Conservation (phyloP, 352 stramenopile genomes). For the Phytophthora pini region DNA sequence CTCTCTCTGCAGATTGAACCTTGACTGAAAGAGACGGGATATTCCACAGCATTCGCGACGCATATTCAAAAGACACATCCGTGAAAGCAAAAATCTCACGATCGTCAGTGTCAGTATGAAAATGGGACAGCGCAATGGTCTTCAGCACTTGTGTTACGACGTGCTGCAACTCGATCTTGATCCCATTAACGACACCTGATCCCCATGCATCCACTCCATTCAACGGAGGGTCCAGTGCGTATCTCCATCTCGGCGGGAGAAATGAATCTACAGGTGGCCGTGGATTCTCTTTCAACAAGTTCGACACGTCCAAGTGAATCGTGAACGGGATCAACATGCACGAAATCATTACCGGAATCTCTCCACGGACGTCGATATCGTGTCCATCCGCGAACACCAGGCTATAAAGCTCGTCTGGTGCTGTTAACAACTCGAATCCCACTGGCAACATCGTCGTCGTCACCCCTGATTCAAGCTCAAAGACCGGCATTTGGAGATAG, state of each 20-base stretch:
- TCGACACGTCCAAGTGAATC: conserved; percentile 63
- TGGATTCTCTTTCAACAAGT: conserved; percentile 36
- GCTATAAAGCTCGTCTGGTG: conserved; percentile 51
- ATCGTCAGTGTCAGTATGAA: conserved; percentile 65
- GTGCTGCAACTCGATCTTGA: conserved; percentile 59
- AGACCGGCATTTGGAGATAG: conserved; percentile 51
- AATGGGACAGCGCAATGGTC: conserved; percentile 76
- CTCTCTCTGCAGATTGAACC: conserved; percentile 41
- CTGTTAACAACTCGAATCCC: conserved; percentile 53
- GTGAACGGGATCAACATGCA: conserved; percentile 82
- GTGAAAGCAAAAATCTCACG: conserved; percentile 81
- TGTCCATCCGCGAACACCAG: conserved; percentile 53
- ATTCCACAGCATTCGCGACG: conserved; percentile 74
- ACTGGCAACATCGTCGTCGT: conserved; percentile 59
- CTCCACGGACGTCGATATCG: conserved; percentile 54
- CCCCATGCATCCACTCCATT: conserved; percentile 12
- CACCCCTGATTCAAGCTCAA: conserved; percentile 57
- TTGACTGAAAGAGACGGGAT: conserved; percentile 69
- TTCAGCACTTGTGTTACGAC: conserved; percentile 72
- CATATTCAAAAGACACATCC: conserved; percentile 78
- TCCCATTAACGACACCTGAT: conserved; percentile 38
- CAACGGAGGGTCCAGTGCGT: conserved; percentile 29
- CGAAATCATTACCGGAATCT: conserved; percentile 60
- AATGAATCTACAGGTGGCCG: neutral
- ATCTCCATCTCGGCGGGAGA: conserved; percentile 20